A percentile compares a stretch with the other conserved stretches of the same genome.
Evolutionary conservation across 176 grass and related monocot species (phyloP).

Genomic region (Triticum urartu): DNA sequence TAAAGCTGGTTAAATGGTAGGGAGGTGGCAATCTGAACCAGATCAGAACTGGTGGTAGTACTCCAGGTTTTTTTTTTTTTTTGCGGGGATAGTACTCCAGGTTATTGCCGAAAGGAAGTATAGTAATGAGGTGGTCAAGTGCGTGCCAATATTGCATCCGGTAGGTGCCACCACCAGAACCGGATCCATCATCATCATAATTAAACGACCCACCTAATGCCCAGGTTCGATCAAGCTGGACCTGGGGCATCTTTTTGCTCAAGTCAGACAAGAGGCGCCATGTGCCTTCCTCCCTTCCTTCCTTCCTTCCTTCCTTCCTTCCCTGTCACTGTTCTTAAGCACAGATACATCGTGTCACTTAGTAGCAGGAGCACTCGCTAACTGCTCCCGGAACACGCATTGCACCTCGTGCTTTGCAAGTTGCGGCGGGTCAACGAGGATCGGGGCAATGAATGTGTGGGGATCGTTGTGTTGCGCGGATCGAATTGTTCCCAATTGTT

Average conservation of each 20-base stretch:
- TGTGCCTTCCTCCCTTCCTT: not conserved
- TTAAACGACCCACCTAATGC: not conserved
- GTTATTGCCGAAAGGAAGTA: not conserved
- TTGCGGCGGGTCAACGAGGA: not conserved
- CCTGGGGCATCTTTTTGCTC: not conserved
- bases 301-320: not conserved
- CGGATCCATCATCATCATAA: not conserved
- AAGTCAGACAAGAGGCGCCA: constrained; percentile 25
- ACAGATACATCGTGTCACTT: not conserved
- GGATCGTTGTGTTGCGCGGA: not conserved
- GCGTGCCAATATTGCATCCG: not conserved
- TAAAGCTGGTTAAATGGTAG: no score
- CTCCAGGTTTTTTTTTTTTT: no score
- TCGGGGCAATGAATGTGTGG: not conserved
- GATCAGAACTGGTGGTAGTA: no score
- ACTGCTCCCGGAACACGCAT: not conserved
- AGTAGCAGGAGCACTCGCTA: not conserved
- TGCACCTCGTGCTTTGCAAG: not conserved
- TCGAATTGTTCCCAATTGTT: not conserved
- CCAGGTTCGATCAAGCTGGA: not conserved
- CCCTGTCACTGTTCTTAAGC: not conserved
- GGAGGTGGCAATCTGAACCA: no score
- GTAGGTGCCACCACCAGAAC: not conserved
- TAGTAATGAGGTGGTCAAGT: not conserved
- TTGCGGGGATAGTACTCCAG: no score